Base-by-base conservation (phyloP, 306 rosid species). In the Lotus japonicus region DNA sequence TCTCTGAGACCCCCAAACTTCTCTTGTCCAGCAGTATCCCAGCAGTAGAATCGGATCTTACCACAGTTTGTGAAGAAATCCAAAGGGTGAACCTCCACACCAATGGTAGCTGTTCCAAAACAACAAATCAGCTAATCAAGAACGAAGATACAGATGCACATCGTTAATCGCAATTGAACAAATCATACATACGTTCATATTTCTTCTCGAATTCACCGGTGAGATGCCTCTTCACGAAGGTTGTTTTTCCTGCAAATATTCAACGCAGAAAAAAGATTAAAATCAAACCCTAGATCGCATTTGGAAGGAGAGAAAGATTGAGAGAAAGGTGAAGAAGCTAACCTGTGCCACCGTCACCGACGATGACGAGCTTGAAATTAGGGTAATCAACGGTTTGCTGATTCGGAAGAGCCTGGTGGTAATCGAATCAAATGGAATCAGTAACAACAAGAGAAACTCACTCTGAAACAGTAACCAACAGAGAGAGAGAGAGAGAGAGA, bases 331-430 rank as follows among this genome's bases (percentile, higher is more conserved):
- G 26, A 36, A 50, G 11, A 10, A 6, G 2, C 16, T 5, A 2
- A 87, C 96, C 97, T 0, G 97, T 90, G 75, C 95, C 97, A 23
- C 97, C 97, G 48, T 90, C 97, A 0, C 97, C 97, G 4, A 90
- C 97, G 6, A 90, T 77, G 6, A 90, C 92, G 50, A 90, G 97
- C 85, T 90, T 90, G 82, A 90, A 90, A 77, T 87, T 85, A 0
- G 95, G 97, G 71, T 84, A 90, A 18, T 90, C 89, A 6, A 87
- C 95, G 13, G 88, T 85, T 74, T 86, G 89, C 80, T 90, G 95
- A 68, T 84, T 85, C 3, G 96, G 96, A 60, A 90, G 71, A 68
- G 95, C 90, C 95, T 84, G 11, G 5, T 84, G 11, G 5, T 0
- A 10, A 31, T 31, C 36, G 7, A 66, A 51, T 35, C 13, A 28